phyloP scores from a whole-genome alignment of 2,329 filamentous ascomycete species.

The Colletotrichum sp. region DNA sequence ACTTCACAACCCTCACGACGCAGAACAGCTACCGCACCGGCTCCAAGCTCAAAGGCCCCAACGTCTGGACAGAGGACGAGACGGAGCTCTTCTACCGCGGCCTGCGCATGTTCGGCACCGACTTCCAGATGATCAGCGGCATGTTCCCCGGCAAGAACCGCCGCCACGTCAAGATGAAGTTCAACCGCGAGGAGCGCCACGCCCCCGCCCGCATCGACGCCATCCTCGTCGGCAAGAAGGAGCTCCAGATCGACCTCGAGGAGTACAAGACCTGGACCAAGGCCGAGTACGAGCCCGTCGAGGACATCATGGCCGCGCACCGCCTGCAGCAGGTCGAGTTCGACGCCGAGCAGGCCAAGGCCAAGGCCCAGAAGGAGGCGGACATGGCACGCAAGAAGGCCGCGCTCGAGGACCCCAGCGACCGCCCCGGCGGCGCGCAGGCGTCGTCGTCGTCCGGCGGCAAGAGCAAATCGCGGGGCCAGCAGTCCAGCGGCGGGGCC shows the following conservation, averaged over 20 bases:
- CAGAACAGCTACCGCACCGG: constrained; percentile 68
- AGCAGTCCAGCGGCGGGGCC: background rate
- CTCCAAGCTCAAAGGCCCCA: constrained; percentile 66
- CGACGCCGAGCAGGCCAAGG: constrained; percentile 46
- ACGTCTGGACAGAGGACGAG: constrained; percentile 73
- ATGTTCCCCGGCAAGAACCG: constrained; percentile 77
- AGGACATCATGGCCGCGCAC: constrained; percentile 61
- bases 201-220: constrained; percentile 68
- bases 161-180: constrained; percentile 81
- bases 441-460: background rate
- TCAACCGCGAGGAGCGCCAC: constrained; percentile 77
- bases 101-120: constrained; percentile 79
- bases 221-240: constrained; percentile 66
- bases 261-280: constrained; percentile 61
- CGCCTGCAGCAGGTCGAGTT: constrained; percentile 50
- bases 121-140: constrained; percentile 80
- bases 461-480: background rate
- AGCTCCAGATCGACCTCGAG: constrained; percentile 62
- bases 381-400: constrained; percentile 53
- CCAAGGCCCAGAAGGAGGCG: constrained; percentile 53
- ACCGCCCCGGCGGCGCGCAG: constrained; percentile 13
- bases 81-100: constrained; percentile 80
- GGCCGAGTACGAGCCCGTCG: constrained; percentile 59
- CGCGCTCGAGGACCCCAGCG: constrained; percentile 51
- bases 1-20: constrained; percentile 76